Base-by-base conservation (phyloP, 106 monocot genomes). In the Chionographis japonica region DNA sequence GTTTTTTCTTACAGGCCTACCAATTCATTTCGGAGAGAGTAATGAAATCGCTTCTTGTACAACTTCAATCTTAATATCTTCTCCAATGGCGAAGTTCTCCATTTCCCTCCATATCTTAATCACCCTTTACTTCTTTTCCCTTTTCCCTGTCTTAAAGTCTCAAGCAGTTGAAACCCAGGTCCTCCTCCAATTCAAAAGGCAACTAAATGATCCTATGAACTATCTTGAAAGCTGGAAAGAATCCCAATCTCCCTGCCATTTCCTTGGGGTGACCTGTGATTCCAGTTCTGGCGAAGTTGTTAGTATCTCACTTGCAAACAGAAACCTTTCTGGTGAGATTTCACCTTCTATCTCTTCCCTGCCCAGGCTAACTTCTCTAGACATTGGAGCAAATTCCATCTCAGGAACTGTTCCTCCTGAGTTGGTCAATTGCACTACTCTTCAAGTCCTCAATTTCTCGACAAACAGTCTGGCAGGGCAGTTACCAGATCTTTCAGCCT, bases 401-500 rank as follows among this genome's bases (percentile, higher is more conserved):
- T 61, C 86, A 0, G 88, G 95, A 57, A 37, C 12, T 10, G 39
- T 95, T 42, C 84, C 91, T 51, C 55, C 75, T 20, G 75, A 80
- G 41, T n/a, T 95, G 9, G 43, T 63, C 52, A 73, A 50, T 7
- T 89, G 86, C 79, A 78, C 79, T 4, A 66, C 43, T 43, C 91
- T 95, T 56, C 68, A 65, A 46, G 16, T 63, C 4, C 88, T 95
- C 27, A 91, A 95, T 67, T 69, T 95, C 39, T 88, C 95, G 8
- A 16, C 10, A 43, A 95, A 95, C 61, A 40, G 53, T 50, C 50
- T 95, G 15, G 58, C 75, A 12, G 88, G 91, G 1, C 40, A 58
- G 27, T 16, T 95, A 62, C 91, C 88, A 3, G 79, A 95, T 69
- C 78, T 95, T 49, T 88, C 91, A 6, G 11, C 67, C 7, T 71